These are phyloP conservation scores for Pyrrhoderma noxium DNA, from an alignment of 1,284 basidiomycete genomes.

Conservation along the genomic window DNA sequence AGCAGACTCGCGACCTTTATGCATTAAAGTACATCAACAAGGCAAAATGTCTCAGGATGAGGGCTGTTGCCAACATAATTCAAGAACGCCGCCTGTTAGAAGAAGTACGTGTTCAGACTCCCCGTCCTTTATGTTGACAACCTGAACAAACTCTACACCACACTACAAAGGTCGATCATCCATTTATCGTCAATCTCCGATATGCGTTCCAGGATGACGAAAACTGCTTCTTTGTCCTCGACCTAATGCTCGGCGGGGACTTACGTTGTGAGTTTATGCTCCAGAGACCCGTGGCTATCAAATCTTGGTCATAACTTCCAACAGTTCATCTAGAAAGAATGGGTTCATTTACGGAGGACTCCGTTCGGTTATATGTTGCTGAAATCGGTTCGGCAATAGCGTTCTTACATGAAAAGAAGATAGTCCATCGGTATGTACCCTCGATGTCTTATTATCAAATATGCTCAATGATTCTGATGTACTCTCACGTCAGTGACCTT, in stretches of 20 bases:
- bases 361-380: conserved; percentile 86
- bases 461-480: too few relatives aligned
- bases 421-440: conserved; percentile 82
- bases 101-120: conserved; percentile 50
- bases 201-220: conserved; percentile 99
- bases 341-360: conserved; percentile 75
- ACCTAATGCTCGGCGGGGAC: conserved; percentile 97
- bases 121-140: not conserved
- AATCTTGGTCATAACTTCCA: conserved; percentile 21
- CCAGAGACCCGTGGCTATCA: not conserved
- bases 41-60: conserved; percentile 95
- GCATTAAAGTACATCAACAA: conserved; percentile 99
- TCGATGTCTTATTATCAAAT: too few relatives aligned
- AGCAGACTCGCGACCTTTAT: conserved; percentile 90
- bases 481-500: conserved; percentile 62
- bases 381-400: conserved; percentile 86
- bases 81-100: conserved; percentile 90
- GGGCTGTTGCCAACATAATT: conserved; percentile 93
- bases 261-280: conserved; percentile 66
- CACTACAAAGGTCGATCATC: conserved; percentile 77
- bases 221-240: conserved; percentile 97
- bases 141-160: not conserved
- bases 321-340: conserved; percentile 89
- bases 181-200: conserved; percentile 92
- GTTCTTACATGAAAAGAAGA: conserved; percentile 86